Percentiles rank a stretch among this genome's conserved stretches.
Conservation (phyloP, 2,329 filamentous ascomycete species). For the Claviceps maximensis region DNA sequence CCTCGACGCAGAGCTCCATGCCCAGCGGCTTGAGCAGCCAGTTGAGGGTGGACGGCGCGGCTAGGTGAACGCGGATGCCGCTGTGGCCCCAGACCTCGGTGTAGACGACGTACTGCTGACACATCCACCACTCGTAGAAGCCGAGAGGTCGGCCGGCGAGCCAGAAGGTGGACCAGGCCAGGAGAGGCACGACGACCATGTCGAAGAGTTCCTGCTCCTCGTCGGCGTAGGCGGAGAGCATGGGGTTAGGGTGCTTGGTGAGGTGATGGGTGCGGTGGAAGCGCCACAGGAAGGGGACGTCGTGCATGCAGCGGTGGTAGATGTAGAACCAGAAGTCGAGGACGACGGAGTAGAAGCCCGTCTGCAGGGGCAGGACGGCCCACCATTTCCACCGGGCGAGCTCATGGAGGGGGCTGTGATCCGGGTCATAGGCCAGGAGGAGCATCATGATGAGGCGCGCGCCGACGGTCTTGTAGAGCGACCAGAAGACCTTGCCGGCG, state of each 20-base stretch:
- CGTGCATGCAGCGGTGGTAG: slow-evolving; percentile 25
- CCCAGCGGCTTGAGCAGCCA: slow-evolving; percentile 20
- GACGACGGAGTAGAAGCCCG: slow-evolving; percentile 10
- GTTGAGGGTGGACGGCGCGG: slow-evolving; percentile 18
- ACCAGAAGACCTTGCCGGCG: slow-evolving; percentile 20
- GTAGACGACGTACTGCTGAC: slow-evolving; percentile 28
- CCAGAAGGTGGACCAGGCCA: slow-evolving; percentile 23
- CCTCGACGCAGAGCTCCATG: slow-evolving; percentile 26
- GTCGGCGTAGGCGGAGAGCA: slow-evolving; percentile 21
- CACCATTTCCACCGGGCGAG: slow-evolving; percentile 11
- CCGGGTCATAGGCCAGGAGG: slow-evolving; percentile 14
- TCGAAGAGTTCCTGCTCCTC: slow-evolving; percentile 28
- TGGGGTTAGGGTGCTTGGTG: slow-evolving; percentile 27
- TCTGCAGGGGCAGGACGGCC: slow-evolving; percentile 23
- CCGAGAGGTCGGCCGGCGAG: slow-evolving; percentile 25
- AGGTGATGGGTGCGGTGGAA: slow-evolving; percentile 31
- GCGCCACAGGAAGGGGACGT: slow-evolving; percentile 25
- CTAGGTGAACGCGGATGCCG: slow-evolving; percentile 23
- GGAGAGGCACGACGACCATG: slow-evolving; percentile 25
- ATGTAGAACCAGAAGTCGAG: slow-evolving; percentile 33
- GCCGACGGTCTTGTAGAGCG: slow-evolving; percentile 20
- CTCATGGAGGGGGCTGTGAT: slow-evolving; percentile 9
- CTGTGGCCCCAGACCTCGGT: slow-evolving; percentile 25
- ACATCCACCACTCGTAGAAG: slow-evolving; percentile 34
- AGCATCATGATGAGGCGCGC: slow-evolving; percentile 21